These are phyloP conservation scores for Arthrobotrys megalospora DNA, from an alignment of 2,329 filamentous ascomycete species.

Conservation along the genomic window DNA sequence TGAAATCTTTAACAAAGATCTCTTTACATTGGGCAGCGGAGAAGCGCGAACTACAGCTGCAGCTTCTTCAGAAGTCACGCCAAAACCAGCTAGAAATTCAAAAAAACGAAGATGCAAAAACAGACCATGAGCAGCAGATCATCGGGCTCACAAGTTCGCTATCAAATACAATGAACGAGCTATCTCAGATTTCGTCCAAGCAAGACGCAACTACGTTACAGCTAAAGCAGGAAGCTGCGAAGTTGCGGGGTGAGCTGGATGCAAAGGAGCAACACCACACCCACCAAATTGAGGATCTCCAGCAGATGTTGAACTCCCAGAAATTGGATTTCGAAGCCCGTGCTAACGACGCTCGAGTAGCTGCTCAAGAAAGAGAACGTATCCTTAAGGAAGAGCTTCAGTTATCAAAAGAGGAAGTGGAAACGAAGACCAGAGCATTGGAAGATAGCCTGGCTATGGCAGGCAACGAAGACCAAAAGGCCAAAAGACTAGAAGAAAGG, in stretches of 20 bases:
- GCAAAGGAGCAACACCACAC: conserved; percentile 21
- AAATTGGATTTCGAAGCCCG: conserved; percentile 31
- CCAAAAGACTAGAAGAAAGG: conserved; percentile 27
- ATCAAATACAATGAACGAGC: conserved; percentile 50
- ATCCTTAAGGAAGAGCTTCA: conserved; percentile 26
- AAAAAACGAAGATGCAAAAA: conserved; percentile 43
- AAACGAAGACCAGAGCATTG: conserved; percentile 4
- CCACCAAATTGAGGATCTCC: conserved; percentile 25
- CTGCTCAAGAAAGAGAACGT: conserved; percentile 16
- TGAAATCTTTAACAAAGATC: conserved; percentile 13
- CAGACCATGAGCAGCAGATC: conserved; percentile 48
- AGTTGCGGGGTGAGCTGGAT: conserved; percentile 32
- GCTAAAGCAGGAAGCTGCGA: conserved; percentile 43
- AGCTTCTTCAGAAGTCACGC: conserved; percentile 29
- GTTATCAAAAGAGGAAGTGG: conserved; percentile 18
- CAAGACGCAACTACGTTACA: conserved; percentile 36
- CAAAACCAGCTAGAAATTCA: conserved; percentile 37
- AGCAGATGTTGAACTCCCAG: background rate
- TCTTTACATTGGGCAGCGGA: conserved; percentile 35
- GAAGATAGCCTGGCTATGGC: conserved; percentile 26
- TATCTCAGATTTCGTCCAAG: conserved; percentile 53
- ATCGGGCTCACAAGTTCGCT: conserved; percentile 51
- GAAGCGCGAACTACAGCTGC: background rate
- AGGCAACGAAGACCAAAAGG: conserved; percentile 20
- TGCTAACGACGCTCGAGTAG: conserved; percentile 1